Base-by-base conservation (phyloP, 73 alveolate genomes). In the Stentor coeruleus region DNA sequence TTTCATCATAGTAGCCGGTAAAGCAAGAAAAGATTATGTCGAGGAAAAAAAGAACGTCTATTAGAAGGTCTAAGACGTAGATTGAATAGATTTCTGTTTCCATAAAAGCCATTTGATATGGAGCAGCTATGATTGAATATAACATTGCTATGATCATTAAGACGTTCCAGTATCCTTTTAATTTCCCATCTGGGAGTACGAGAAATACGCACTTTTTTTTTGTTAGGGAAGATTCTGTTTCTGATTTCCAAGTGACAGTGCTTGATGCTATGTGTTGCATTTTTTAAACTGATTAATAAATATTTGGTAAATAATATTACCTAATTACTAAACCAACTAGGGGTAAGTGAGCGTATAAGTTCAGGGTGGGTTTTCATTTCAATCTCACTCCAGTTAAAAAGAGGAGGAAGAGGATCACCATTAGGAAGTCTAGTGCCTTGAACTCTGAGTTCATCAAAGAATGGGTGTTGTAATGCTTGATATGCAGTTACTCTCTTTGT, bases 1-100 rank as follows among this genome's bases (percentile, higher is more conserved):
- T 88, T 59, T 79, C 87, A 75, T 91, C 93, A 59, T 85, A 85
- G 82, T 88, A 88, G 1, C 92, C 94, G 1, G 91, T 59, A 66
- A 88, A 85, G 28, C 85, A 85, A 36, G 76, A 83, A 39, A 91
- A 75, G 2, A 91, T 82, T 41, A 91, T 77, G 82, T 91, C 96
- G 36, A 91, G 81, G 49, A 85, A 87, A 79, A 88, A 82, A 55
- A 85, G 35, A 3, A 80, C 6, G 66, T 49, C 66, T 11, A 6
- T 11, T 11, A 49, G 6, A 49, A 20, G 6, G 66, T 20, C 20
- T 6, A 49, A 11, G 66, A 49, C 20, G 66, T 11, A 49, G 20
- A 49, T 20, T 20, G 20, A 49, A 49, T 49, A 6, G 20, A 20
- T 11, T 6, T 49, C 66, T 11, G 20, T 49, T 6, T 49, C 66